These are phyloP conservation scores for Boletus vinaceobasis DNA, from an alignment of 768 basidiomycete genomes.

Conservation along the genomic window DNA sequence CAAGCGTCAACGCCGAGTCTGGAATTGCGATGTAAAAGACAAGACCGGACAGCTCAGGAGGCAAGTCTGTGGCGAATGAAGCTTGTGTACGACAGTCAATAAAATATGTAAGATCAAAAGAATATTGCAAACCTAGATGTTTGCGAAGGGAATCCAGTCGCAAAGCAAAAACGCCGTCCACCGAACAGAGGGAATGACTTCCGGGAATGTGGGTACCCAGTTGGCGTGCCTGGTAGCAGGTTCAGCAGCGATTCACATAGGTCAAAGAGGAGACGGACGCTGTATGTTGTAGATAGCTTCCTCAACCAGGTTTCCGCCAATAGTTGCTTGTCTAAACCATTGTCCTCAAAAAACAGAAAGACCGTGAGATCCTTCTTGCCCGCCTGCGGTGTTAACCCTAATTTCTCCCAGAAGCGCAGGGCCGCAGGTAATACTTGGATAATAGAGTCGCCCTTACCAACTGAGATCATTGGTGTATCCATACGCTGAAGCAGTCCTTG, in stretches of 20 bases:
- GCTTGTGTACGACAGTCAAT: constrained; percentile 32
- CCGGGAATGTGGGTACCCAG: constrained; percentile 59
- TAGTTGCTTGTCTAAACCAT: constrained; percentile 42
- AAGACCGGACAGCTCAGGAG: constrained; percentile 38
- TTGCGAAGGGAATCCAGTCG: constrained; percentile 73
- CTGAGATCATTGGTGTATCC: constrained; percentile 56
- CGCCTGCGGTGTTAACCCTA: constrained; percentile 65
- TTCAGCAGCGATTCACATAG: constrained; percentile 11
- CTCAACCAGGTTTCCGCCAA: constrained; percentile 61
- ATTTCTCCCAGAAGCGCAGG: constrained; percentile 81
- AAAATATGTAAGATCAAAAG: background rate
- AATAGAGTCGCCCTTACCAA: constrained; percentile 65
- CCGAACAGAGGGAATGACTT: constrained; percentile 40
- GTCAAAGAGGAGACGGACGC: constrained; percentile 41
- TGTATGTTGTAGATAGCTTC: constrained; percentile 50
- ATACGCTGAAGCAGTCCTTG: constrained; percentile 30
- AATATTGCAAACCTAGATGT: constrained; percentile 45
- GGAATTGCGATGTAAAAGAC: constrained; percentile 73
- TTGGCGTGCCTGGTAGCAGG: constrained; percentile 48
- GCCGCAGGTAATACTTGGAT: constrained; percentile 70
- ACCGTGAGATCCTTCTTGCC: constrained; percentile 70
- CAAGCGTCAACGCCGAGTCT: constrained; percentile 53
- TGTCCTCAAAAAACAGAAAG: constrained; percentile 68
- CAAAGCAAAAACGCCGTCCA: constrained; percentile 59
- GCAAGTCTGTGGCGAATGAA: constrained; percentile 46